These are phyloP conservation scores for Capsella bursapastoris DNA, from an alignment of 345 rosid species.

Conservation along the genomic window DNA sequence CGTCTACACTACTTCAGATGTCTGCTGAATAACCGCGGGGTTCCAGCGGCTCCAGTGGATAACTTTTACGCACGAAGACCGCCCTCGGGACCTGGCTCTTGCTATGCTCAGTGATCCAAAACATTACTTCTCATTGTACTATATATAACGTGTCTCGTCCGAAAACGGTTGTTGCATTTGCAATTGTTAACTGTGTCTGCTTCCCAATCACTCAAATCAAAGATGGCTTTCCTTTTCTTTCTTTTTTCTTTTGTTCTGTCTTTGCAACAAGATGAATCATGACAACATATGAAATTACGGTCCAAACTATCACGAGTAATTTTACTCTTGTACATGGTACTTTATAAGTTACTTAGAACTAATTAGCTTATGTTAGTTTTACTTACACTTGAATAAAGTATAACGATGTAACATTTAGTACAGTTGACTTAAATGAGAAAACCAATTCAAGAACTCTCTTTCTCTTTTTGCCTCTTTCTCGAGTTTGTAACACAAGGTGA, in stretches of 20 bases:
- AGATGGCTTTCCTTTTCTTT: not conserved
- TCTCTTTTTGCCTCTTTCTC: no score
- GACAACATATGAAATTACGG: slow-evolving; percentile 9
- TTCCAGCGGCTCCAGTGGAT: slow-evolving; percentile 79
- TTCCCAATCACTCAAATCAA: slow-evolving; percentile 23
- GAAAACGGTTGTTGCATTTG: slow-evolving; percentile 20
- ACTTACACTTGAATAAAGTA: no score
- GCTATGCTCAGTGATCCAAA: slow-evolving; percentile 71
- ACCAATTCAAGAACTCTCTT: no score
- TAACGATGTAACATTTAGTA: no score
- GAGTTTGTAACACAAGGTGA: no score
- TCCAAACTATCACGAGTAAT: not conserved
- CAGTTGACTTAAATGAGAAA: no score
- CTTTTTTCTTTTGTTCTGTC: not conserved
- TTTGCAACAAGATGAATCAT: slow-evolving; percentile 26
- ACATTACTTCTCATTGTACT: slow-evolving; percentile 8
- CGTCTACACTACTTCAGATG: slow-evolving; percentile 91
- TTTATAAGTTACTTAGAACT: no score
- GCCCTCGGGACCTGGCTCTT: slow-evolving; percentile 77
- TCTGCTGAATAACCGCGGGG: slow-evolving; percentile 78
- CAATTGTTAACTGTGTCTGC: slow-evolving; percentile 1
- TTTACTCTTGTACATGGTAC: no score
- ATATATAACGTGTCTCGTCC: slow-evolving; percentile 28
- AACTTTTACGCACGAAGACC: slow-evolving; percentile 63
- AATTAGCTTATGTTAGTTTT: no score